Conservation (phyloP, 1,284 basidiomycete genomes). For the Moesziomyces antarcticus region DNA sequence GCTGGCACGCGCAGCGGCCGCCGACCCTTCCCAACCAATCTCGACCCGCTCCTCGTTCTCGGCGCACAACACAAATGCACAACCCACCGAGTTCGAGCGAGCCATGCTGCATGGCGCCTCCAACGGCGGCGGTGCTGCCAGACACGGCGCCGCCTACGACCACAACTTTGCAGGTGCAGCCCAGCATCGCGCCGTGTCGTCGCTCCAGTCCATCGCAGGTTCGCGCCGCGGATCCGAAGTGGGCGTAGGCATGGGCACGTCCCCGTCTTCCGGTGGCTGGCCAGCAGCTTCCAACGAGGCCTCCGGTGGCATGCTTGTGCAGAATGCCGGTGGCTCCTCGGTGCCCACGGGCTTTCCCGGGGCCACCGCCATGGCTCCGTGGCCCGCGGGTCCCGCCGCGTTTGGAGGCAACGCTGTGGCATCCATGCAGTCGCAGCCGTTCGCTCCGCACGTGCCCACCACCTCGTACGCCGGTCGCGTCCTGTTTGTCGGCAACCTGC, state of each 20-base stretch:
- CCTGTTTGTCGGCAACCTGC: conserved; percentile 65
- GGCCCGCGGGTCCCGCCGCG: conserved; percentile 36
- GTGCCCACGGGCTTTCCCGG: conserved; percentile 51
- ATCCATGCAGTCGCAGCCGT: conserved; percentile 47
- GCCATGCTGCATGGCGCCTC: conserved; percentile 28
- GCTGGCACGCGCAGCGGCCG: conserved; percentile 6
- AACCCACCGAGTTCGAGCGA: conserved; percentile 25
- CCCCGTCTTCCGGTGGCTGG: conserved; percentile 12
- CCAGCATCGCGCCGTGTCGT: conserved; percentile 31
- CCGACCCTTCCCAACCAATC: conserved; percentile 9
- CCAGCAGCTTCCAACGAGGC: conserved; percentile 10
- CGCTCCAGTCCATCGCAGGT: conserved; percentile 23
- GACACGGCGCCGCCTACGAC: conserved; percentile 15
- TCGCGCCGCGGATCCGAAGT: conserved; percentile 39
- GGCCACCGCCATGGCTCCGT: conserved; percentile 43
- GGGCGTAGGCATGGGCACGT: conserved; percentile 8
- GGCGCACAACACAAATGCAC: conserved; percentile 6
- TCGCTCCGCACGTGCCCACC: conserved; percentile 37
- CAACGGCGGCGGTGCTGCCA: conserved; percentile 13
- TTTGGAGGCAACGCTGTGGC: conserved; percentile 16
- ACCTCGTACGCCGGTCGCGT: conserved; percentile 64
- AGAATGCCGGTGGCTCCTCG: conserved; percentile 34
- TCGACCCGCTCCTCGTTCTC: conserved; percentile 27
- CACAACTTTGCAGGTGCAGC: conserved; percentile 4
- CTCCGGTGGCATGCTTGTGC: conserved; percentile 10